Conservation (phyloP, 2,329 filamentous ascomycete species). For the Nothophoma quercina region DNA sequence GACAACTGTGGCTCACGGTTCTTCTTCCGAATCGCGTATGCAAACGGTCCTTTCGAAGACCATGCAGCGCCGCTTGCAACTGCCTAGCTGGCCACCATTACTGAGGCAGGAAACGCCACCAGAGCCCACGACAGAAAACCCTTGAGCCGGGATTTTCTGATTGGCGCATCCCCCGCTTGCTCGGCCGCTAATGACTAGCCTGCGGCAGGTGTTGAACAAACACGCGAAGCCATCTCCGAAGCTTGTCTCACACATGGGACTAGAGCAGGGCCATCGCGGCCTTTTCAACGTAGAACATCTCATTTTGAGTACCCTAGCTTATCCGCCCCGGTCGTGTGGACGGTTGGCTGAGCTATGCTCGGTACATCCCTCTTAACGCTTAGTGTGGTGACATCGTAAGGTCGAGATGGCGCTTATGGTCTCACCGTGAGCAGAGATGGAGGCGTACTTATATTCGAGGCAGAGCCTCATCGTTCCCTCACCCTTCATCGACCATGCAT, state of each 20-base stretch:
- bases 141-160: no score
- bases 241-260: not conserved
- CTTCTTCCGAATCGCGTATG: no score
- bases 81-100: no score
- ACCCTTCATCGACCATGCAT: constrained; percentile 1
- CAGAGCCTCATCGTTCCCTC: not conserved
- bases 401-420: not conserved
- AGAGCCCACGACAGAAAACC: no score
- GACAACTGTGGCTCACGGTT: no score
- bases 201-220: not conserved
- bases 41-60: no score
- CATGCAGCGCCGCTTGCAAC: no score
- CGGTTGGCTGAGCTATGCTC: not conserved
- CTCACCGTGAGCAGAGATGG: not conserved
- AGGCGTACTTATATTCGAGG: not conserved
- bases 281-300: not conserved
- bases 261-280: not conserved
- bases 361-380: not conserved
- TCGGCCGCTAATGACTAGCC: constrained; percentile 1
- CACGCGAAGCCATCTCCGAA: not conserved
- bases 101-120: no score
- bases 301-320: not conserved
- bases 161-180: not conserved
- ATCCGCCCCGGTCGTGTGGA: not conserved
- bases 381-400: constrained; percentile 7